These are phyloP conservation scores for Cucumis sativus DNA, from an alignment of 306 rosid species.

Conservation along the genomic window Cucumber_9930_V3 NC_026657.2:5494501-5495000, in stretches of 20 bases:
- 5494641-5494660: conserved; percentile 35
- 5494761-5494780: conserved; percentile 30
- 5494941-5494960: conserved; percentile 10
- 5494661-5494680: conserved; percentile 32
- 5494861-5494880: conserved; percentile 10
- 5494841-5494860: conserved; percentile 5
- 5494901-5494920: background rate
- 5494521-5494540: background rate
- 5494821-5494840: background rate
- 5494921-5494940: conserved; percentile 8
- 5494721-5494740: conserved; percentile 25
- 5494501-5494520: background rate
- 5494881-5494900: background rate
- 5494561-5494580: background rate
- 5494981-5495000: conserved; percentile 7
- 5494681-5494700: conserved; percentile 25
- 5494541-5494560: background rate
- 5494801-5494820: conserved; percentile 17
- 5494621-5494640: conserved; percentile 19
- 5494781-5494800: conserved; percentile 26
- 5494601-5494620: conserved; percentile 20
- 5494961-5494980: conserved; percentile 8
- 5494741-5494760: conserved; percentile 33
- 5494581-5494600: conserved; percentile 15
- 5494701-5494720: conserved; percentile 25